These are phyloP conservation scores for Gypsophila paniculata DNA, from an alignment of 179 eudicot species.

Conservation along the genomic window DNA sequence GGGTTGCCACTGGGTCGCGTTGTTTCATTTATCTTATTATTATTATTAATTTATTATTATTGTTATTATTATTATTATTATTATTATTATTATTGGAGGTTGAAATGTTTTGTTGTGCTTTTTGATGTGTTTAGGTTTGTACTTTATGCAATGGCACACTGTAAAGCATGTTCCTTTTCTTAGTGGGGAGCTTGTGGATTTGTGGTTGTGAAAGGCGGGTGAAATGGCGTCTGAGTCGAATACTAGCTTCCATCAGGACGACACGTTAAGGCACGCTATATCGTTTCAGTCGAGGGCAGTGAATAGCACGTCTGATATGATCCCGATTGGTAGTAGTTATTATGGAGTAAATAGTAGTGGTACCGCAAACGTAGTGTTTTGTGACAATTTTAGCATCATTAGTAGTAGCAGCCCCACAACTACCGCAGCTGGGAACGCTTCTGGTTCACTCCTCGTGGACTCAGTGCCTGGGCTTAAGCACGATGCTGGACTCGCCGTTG, in stretches of 20 bases:
- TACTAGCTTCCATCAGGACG: slow-evolving; percentile 48
- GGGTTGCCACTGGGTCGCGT: too few relatives aligned
- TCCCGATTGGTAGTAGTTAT: slow-evolving; percentile 43
- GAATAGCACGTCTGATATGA: slow-evolving; percentile 52
- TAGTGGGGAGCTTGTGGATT: slow-evolving; percentile 15
- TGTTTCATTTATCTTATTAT: neutral
- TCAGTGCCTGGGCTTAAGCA: slow-evolving; percentile 76
- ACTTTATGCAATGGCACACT: slow-evolving; percentile 25
- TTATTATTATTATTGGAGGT: slow-evolving; percentile 8
- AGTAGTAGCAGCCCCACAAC: slow-evolving; percentile 36
- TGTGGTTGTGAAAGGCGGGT: slow-evolving; percentile 9
- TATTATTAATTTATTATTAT: neutral
- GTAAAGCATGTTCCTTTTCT: slow-evolving; percentile 3
- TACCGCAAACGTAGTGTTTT: slow-evolving; percentile 43
- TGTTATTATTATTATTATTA: neutral
- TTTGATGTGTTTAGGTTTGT: slow-evolving; percentile 22
- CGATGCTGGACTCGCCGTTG: slow-evolving; percentile 71
- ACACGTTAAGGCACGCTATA: slow-evolving; percentile 42
- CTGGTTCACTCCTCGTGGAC: slow-evolving; percentile 53
- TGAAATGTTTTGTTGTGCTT: slow-evolving; percentile 12
- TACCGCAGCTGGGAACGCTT: slow-evolving; percentile 41
- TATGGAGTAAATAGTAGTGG: slow-evolving; percentile 35
- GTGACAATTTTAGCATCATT: slow-evolving; percentile 45
- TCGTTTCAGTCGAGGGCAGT: slow-evolving; percentile 62
- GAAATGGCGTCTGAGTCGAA: slow-evolving; percentile 59